These are phyloP conservation scores for Alternaria sp. DNA, from an alignment of 2,329 filamentous ascomycete genomes.

Conservation along the genomic window DNA sequence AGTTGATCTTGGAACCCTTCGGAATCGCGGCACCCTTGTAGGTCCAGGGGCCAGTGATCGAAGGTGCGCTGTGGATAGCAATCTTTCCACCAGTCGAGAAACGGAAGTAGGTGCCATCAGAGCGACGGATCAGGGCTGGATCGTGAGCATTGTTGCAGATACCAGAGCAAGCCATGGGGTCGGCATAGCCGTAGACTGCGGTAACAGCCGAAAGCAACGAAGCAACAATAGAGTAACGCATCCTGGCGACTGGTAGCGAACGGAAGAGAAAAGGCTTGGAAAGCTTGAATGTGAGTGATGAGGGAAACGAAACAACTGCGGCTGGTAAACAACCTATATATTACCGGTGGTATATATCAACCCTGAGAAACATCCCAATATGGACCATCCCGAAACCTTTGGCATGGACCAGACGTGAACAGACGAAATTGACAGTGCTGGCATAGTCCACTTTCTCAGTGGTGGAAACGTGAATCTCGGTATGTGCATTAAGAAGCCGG, in stretches of 20 bases:
- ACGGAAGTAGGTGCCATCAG: conserved; percentile 62
- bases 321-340: conserved; percentile 1
- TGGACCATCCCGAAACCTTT: neutral
- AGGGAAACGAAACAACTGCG: neutral
- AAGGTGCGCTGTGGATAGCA: conserved; percentile 58
- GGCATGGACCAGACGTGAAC: conserved; percentile 4
- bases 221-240: conserved; percentile 30
- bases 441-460: neutral
- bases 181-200: conserved; percentile 47
- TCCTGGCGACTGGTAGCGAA: conserved; percentile 7
- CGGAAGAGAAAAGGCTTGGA: neutral
- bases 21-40: conserved; percentile 58
- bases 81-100: conserved; percentile 63
- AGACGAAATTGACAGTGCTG: neutral
- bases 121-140: conserved; percentile 58
- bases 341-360: conserved; percentile 3
- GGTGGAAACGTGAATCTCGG: conserved; percentile 11
- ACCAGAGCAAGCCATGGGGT: conserved; percentile 54
- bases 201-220: conserved; percentile 30
- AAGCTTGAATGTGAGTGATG: neutral
- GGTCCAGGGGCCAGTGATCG: conserved; percentile 62
- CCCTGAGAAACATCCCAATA: neutral
- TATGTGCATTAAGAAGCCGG: conserved; percentile 4
- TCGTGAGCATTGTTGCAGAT: conserved; percentile 59
- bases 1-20: conserved; percentile 56